phyloP scores from a whole-genome alignment of 2,329 filamentous ascomycete species.

The Domatiomyces globalis region DNA sequence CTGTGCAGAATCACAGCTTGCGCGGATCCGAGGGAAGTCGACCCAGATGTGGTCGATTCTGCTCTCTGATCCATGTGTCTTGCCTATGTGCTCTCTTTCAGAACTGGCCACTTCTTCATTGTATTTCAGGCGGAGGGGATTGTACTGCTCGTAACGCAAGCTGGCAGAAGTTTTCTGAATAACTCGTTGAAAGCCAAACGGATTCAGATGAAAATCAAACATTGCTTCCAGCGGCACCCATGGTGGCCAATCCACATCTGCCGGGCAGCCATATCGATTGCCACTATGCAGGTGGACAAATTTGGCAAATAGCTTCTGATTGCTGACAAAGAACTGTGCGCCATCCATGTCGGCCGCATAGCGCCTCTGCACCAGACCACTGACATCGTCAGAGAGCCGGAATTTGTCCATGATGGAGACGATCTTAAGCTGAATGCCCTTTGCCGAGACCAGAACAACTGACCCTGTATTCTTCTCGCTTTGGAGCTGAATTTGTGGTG shows the following conservation, averaged over 20 bases:
- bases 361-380: constrained; percentile 83
- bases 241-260: constrained; percentile 82
- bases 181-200: constrained; percentile 94
- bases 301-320: constrained; percentile 78
- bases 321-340: constrained; percentile 94
- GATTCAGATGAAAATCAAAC: constrained; percentile 87
- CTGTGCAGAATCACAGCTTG: constrained; percentile 92
- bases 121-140: constrained; percentile 89
- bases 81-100: constrained; percentile 28
- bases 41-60: constrained; percentile 96
- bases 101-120: constrained; percentile 67
- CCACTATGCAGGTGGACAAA: constrained; percentile 87
- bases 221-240: constrained; percentile 98
- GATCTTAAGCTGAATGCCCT: constrained; percentile 96
- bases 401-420: constrained; percentile 97
- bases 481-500: constrained; percentile 93
- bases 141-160: constrained; percentile 95
- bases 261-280: constrained; percentile 75
- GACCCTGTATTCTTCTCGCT: constrained; percentile 97
- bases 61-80: constrained; percentile 45
- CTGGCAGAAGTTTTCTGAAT: constrained; percentile 93
- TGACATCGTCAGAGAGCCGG: constrained; percentile 80
- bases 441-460: constrained; percentile 89
- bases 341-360: constrained; percentile 95
- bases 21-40: constrained; percentile 84